Evolutionary conservation across 1,139 yeast species (phyloP), one percentile per base, ranked within the genome.

Genomic region (Protomyces macrosporus): DNA sequence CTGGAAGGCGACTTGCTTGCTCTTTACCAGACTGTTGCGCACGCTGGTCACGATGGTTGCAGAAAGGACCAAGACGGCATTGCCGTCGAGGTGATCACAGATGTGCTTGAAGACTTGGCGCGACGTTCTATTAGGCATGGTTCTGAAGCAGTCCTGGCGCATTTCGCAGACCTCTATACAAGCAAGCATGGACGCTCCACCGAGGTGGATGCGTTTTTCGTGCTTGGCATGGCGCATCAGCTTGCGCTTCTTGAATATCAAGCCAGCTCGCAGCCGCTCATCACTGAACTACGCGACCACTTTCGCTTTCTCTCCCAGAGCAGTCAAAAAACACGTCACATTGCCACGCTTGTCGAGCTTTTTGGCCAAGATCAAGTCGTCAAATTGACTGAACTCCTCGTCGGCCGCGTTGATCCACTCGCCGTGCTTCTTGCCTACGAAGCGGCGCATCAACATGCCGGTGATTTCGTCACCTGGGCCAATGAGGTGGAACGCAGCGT

Each of bases 391-490:
- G 62, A 58, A 23, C 30, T 52, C 33, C 50, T 58, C 6, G 45
- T 58, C 3, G 62, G 62, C 3, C 55, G 62, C 5, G 35, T 50
- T 5, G 56, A 58, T 45, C 52, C 39, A 4, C 35, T 52, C 4
- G 62, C 56, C 3, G 42, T 52, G 35, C 23, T 35, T 6, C 45
- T 58, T 30, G 55, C 62, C 30, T 40, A 42, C 5, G 37, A 36
- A 7, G 42, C 56, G 30, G 55, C 62, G 12, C 16, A 33, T 6
- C 34, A 52, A 6, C 45, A 51, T 14, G 45, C 39, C 7, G 62
- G 62, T 6, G 62, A 58, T 16, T 58, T 58, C 32, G 45, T 40
- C 45, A 16, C 32, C 7, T 58, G 62, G 62, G 56, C 62, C n/a
- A 14, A n/a, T 14, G 42, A 53, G 14, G 53, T 58, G 4, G 56